phyloP scores from a whole-genome alignment of 257 asterid species.

The Leonotis leonurus region DNA sequence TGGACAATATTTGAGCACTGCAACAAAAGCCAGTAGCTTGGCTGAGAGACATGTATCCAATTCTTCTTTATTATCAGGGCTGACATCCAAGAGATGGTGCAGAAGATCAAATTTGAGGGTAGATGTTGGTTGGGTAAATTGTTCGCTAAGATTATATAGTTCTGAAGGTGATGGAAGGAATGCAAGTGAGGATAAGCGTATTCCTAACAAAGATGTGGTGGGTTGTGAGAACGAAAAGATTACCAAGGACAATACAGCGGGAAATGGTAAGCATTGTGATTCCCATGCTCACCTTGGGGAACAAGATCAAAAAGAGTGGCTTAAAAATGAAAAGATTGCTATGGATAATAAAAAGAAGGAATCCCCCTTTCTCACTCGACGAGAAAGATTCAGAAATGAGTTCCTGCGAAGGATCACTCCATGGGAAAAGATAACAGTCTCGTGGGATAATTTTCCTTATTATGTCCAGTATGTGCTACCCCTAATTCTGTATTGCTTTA shows the following conservation, averaged over 20 bases:
- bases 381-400: slow-evolving; percentile 76
- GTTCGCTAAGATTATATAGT: slow-evolving; percentile 50
- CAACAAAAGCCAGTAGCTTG: slow-evolving; percentile 35
- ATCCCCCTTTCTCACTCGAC: slow-evolving; percentile 68
- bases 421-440: slow-evolving; percentile 80
- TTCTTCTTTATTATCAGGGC: slow-evolving; percentile 28
- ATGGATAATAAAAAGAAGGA: slow-evolving; percentile 82
- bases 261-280: slow-evolving; percentile 33
- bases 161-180: slow-evolving; percentile 92
- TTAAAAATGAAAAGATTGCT: slow-evolving; percentile 64
- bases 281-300: slow-evolving; percentile 85
- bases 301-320: slow-evolving; percentile 95
- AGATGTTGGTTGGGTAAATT: slow-evolving; percentile 34
- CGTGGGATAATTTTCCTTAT: slow-evolving; percentile 97
- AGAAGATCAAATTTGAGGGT: slow-evolving; percentile 34
- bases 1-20: slow-evolving; percentile 30
- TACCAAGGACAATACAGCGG: slow-evolving; percentile 31
- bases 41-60: slow-evolving; percentile 34
- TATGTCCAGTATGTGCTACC: slow-evolving; percentile 55
- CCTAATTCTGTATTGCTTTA: slow-evolving; percentile 2
- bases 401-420: slow-evolving; percentile 78
- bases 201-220: slow-evolving; percentile 35
- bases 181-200: slow-evolving; percentile 64
- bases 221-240: slow-evolving; percentile 40
- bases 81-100: slow-evolving; percentile 30